These are phyloP conservation scores for Neurospora intermedia DNA, from an alignment of 495 filamentous ascomycete genomes.

Conservation along the genomic window DNA sequence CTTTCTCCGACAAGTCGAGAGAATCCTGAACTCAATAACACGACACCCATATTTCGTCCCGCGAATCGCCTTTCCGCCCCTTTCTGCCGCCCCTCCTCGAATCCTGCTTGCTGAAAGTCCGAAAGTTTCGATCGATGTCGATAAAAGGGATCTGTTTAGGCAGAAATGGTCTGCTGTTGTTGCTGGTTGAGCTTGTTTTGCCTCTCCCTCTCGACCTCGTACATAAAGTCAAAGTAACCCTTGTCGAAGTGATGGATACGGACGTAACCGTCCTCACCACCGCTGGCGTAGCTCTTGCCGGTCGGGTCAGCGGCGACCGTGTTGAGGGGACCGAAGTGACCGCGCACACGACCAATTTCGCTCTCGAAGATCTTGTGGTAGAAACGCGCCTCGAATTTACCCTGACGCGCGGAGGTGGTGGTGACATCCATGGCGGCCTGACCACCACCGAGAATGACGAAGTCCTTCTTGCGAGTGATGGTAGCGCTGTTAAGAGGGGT, in stretches of 20 bases:
- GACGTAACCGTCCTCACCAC: constrained; percentile 97
- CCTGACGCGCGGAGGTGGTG: constrained; percentile 84
- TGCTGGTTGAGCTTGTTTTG: constrained; percentile 16
- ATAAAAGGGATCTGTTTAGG: background rate
- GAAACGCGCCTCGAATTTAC: constrained; percentile 97
- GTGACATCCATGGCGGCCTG: constrained; percentile 99
- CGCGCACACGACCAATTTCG: constrained; percentile 91
- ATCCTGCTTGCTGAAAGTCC: background rate
- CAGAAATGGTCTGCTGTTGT: background rate
- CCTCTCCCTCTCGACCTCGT: constrained; percentile 80
- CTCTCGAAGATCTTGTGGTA: constrained; percentile 99
- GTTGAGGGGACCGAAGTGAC: constrained; percentile 88
- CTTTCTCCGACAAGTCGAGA: background rate
- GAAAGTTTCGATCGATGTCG: background rate
- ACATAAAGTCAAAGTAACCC: constrained; percentile 95
- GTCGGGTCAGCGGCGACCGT: constrained; percentile 77
- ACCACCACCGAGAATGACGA: constrained; percentile 91
- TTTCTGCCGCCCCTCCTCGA: background rate
- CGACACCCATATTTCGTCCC: background rate
- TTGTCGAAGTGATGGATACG: constrained; percentile 98
- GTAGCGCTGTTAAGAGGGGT: constrained; percentile 94
- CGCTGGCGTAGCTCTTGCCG: constrained; percentile 83
- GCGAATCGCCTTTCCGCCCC: background rate
- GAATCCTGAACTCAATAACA: background rate
- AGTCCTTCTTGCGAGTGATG: constrained; percentile 91